Percentiles rank a stretch among this genome's conserved stretches.
phyloP scores from a whole-genome alignment of 164 flowering plant species.

The Vitis cinerea region DNA sequence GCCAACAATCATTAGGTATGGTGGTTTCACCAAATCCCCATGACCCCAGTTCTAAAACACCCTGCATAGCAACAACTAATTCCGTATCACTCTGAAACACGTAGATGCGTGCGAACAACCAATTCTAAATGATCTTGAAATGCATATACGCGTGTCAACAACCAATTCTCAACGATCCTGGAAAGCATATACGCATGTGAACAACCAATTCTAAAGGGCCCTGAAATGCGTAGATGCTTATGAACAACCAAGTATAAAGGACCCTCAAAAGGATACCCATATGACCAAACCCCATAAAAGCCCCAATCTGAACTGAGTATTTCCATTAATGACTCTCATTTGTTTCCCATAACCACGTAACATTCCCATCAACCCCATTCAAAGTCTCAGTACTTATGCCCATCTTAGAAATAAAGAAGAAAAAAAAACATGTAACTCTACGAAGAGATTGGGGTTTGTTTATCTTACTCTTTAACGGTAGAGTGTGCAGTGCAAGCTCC shows the following conservation, averaged over 20 bases:
- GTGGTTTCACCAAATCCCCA: conserved; percentile 7
- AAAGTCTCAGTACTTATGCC: neutral
- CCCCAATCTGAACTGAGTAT: neutral
- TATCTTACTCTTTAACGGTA: conserved; percentile 23
- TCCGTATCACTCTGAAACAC: neutral
- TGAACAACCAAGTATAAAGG: too few species aligned
- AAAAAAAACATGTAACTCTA: neutral
- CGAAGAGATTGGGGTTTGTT: neutral
- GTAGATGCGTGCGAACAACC: neutral
- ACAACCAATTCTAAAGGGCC: too few species aligned
- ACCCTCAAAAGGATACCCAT: too few species aligned
- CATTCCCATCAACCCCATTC: conserved; percentile 5
- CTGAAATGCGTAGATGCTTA: too few species aligned
- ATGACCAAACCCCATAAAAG: conserved; percentile 3
- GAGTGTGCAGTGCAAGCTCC: conserved; percentile 24
- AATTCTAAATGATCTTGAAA: neutral
- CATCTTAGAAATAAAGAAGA: neutral
- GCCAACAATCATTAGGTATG: conserved; percentile 4
- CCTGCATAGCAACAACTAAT: neutral
- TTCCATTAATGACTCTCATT: neutral
- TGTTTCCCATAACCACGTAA: neutral
- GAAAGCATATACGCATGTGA: too few species aligned
- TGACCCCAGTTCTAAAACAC: conserved; percentile 1
- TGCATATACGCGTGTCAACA: neutral
- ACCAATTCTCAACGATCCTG: too few species aligned